Conservation (phyloP, 148 eudicot genomes). For the Agrostemma githago region DNA sequence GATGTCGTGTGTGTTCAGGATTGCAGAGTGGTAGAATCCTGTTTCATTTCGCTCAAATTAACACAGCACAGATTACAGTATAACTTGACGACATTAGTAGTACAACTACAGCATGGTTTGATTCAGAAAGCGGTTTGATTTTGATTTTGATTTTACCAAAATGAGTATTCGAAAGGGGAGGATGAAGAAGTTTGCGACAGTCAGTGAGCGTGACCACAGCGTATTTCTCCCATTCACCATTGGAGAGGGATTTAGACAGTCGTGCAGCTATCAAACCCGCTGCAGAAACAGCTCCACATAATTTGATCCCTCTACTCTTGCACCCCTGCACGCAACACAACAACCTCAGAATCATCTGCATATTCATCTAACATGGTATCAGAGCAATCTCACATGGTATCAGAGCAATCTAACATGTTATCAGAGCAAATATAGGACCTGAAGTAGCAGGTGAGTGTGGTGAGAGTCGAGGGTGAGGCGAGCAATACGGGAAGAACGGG, state of each 20-base stretch:
- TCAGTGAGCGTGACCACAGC: slow-evolving; percentile 68
- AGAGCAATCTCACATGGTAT: too few species aligned
- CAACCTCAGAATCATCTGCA: too few species aligned
- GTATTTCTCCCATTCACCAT: slow-evolving; percentile 76
- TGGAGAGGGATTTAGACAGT: slow-evolving; percentile 45
- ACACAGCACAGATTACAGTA: neutral
- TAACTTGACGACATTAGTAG: neutral
- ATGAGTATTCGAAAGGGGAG: slow-evolving; percentile 56
- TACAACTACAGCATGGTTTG: neutral
- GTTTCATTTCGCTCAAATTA: slow-evolving; percentile 8
- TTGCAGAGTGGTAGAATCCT: slow-evolving; percentile 92
- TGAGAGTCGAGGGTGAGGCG: slow-evolving; percentile 40
- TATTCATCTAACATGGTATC: too few species aligned
- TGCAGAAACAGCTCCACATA: slow-evolving; percentile 66
- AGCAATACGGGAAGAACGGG: slow-evolving; percentile 39
- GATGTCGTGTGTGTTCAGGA: slow-evolving; percentile 65
- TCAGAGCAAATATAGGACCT: slow-evolving; percentile 25
- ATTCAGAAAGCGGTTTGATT: slow-evolving; percentile 21
- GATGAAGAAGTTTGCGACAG: slow-evolving; percentile 76
- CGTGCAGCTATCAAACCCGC: slow-evolving; percentile 79
- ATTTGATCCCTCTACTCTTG: slow-evolving; percentile 55
- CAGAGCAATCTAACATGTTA: too few species aligned
- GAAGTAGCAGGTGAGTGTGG: slow-evolving; percentile 45
- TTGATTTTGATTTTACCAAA: too few species aligned
- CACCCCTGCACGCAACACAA: slow-evolving; percentile 80